phyloP scores from a whole-genome alignment of 2,329 filamentous ascomycete genomes.

The Diaporthe caulivora region DNA sequence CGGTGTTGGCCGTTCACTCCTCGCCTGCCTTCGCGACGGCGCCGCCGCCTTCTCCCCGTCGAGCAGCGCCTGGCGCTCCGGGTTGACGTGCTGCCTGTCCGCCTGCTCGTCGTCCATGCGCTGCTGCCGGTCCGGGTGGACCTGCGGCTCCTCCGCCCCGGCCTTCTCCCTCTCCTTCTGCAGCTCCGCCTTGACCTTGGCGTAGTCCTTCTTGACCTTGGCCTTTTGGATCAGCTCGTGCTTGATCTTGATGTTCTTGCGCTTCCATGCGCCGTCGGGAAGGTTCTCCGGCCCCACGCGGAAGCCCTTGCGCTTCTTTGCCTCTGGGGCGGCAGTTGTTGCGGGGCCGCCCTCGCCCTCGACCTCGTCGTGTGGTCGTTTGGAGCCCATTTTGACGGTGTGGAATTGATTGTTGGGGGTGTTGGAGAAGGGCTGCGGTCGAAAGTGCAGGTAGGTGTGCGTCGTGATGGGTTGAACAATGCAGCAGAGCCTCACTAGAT shows the following conservation, averaged over 20 bases:
- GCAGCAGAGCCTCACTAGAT: not conserved
- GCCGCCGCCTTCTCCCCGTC: conserved; percentile 44
- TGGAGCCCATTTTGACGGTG: conserved; percentile 64
- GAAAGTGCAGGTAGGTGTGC: not conserved
- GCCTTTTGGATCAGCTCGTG: conserved; percentile 89
- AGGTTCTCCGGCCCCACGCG: conserved; percentile 89
- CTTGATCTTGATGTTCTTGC: conserved; percentile 89
- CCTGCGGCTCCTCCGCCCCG: conserved; percentile 48
- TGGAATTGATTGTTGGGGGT: no score
- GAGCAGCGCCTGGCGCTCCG: conserved; percentile 56
- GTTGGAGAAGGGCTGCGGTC: not conserved
- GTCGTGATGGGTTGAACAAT: not conserved
- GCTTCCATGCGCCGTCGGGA: conserved; percentile 87
- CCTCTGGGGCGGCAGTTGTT: conserved; percentile 48
- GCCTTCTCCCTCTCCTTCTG: conserved; percentile 41
- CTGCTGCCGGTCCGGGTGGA: conserved; percentile 21
- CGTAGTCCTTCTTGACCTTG: conserved; percentile 92
- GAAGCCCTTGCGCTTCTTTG: conserved; percentile 79
- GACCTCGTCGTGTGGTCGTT: conserved; percentile 63
- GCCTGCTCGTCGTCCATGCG: conserved; percentile 7
- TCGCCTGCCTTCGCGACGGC: conserved; percentile 15
- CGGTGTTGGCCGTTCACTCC: conserved; percentile 31
- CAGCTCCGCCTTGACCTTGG: conserved; percentile 80
- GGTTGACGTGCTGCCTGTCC: conserved; percentile 50
- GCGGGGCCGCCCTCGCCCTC: conserved; percentile 54